Evolutionary conservation across 768 basidiomycete species (phyloP), one percentile per base, ranked within the genome.

Genomic region (Collybia mongolica): DNA sequence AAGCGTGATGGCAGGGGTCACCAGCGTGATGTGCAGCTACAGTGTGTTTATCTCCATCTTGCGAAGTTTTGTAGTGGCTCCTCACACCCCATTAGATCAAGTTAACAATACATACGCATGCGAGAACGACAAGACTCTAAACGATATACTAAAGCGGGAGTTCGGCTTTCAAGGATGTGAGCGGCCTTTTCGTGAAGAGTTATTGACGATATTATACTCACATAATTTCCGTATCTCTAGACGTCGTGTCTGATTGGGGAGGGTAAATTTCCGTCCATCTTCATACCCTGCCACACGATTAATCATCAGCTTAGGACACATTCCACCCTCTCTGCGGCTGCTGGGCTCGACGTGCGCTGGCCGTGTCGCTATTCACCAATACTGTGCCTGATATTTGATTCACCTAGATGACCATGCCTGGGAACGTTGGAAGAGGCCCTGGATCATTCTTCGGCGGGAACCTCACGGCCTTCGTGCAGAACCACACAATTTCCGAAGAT

Each of bases 11-110:
- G 88, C 88, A 5, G 89, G 88, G 22, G 83, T 86, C 9, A 72
- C 83, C 1, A 79, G 77, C 45, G 69, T 89, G 51, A 90, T 90
- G 88, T 90, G 87, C 72, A 82, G 81, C 39, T 88, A 88, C 67
- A 86, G 81, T 82, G 47, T 32, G 81, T 69, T 14, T n/a, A 28
- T 42, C 11, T 41, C 12, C 19, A 11, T 9, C 26, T 15, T 38
- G 6, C 9, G 12, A 20, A 45, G 35, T 8, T 44, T 52, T 17
- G n/a, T 41, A n/a, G n/a, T n/a, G n/a, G n/a, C 19, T 39, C 39
- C 17, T 18, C 26, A 18, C 24, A 15, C 19, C 23, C n/a, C 52
- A 9, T 32, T 3, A 87, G 84, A 89, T 60, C 64, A 81, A 37
- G 64, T 88, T 53, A 88, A 89, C 54, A 79, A 79, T 26, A 85